phyloP scores from a whole-genome alignment of 2,329 filamentous ascomycete genomes.

The Monosporascus sp. region DNA sequence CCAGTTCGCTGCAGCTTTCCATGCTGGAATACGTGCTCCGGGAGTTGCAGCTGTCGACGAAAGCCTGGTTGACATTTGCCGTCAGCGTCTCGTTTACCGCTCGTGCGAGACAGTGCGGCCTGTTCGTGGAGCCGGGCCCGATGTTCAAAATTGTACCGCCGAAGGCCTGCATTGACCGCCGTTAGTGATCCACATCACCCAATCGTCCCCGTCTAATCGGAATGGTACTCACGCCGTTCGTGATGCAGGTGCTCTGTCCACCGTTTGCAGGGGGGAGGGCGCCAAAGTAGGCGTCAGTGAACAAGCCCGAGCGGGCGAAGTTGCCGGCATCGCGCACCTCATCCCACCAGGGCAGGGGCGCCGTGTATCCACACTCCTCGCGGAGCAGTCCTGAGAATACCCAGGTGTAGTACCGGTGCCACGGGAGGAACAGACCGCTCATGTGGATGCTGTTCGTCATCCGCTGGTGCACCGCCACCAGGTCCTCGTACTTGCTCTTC shows the following conservation, averaged over 20 bases:
- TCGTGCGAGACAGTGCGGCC: slow-evolving; percentile 28
- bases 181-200: slow-evolving; percentile 1
- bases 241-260: slow-evolving; percentile 27
- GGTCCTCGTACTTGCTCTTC: slow-evolving; percentile 31
- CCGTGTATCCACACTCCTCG: slow-evolving; percentile 31
- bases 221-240: slow-evolving; percentile 24
- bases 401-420: slow-evolving; percentile 34
- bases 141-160: slow-evolving; percentile 23
- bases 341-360: slow-evolving; percentile 36
- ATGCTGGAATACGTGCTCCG: slow-evolving; percentile 25
- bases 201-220: background rate
- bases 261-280: slow-evolving; percentile 20
- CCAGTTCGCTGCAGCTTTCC: slow-evolving; percentile 27
- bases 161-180: slow-evolving; percentile 19
- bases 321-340: slow-evolving; percentile 31
- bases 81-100: slow-evolving; percentile 28
- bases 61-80: slow-evolving; percentile 23
- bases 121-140: slow-evolving; percentile 22
- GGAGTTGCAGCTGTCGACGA: slow-evolving; percentile 28
- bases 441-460: slow-evolving; percentile 28
- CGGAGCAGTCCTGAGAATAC: slow-evolving; percentile 32
- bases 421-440: slow-evolving; percentile 32
- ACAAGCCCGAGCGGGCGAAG: slow-evolving; percentile 26
- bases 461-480: slow-evolving; percentile 32
- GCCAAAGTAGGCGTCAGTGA: slow-evolving; percentile 26